Conservation (phyloP, 371 early-diverging fungal species). For the Dichotomocladium elegans region DNA sequence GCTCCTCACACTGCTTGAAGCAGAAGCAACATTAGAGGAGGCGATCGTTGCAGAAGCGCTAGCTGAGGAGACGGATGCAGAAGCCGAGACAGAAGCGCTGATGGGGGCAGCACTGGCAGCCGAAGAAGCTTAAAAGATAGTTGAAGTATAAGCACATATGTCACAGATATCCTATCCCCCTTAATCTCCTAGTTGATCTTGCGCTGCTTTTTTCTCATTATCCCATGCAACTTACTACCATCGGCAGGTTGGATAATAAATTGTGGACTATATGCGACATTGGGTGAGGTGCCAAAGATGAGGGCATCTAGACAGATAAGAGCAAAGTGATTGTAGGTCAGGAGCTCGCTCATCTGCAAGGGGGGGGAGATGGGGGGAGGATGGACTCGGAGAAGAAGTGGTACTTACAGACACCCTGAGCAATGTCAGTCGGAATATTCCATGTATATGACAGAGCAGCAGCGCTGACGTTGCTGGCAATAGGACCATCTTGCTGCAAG, state of each 20-base stretch:
- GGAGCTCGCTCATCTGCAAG: not conserved
- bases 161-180: no score
- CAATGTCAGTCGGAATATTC: constrained; percentile 21
- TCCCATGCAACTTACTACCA: constrained; percentile 11
- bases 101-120: constrained; percentile 3
- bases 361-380: no score
- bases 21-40: not conserved
- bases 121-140: constrained; percentile 5
- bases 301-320: constrained; percentile 24
- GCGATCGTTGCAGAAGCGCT: constrained; percentile 4
- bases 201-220: no score
- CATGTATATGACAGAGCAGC: constrained; percentile 9
- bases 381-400: no score
- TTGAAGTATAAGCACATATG: not conserved
- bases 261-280: constrained; percentile 22
- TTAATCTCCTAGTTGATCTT: no score
- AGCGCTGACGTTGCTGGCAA: constrained; percentile 17
- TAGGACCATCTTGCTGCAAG: constrained; percentile 13
- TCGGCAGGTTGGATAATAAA: constrained; percentile 19
- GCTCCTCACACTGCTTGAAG: not conserved
- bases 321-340: not conserved
- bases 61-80: not conserved
- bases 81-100: not conserved
- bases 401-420: constrained; percentile 22
- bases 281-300: constrained; percentile 24